Percentiles rank a stretch among this genome's conserved stretches.
phyloP scores from a whole-genome alignment of 805 yeast species.

The Starmerella tilneyi region DNA sequence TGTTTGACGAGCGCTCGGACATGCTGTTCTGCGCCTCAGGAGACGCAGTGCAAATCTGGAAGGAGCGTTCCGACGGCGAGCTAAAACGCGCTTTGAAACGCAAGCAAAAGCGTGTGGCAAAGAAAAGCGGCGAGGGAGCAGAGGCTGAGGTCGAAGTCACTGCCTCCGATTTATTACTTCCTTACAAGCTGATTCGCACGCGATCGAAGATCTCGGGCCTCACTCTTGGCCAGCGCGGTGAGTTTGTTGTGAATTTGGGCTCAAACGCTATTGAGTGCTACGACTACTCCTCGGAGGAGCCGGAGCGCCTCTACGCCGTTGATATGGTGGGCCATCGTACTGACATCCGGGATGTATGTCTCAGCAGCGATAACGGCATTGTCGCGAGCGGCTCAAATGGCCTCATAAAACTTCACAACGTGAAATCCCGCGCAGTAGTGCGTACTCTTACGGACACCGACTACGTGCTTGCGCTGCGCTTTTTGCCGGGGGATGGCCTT shows the following conservation, averaged over 20 bases:
- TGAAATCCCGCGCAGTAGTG: constrained; percentile 59
- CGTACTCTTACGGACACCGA: constrained; percentile 77
- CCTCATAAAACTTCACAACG: constrained; percentile 77
- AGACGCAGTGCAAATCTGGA: constrained; percentile 72
- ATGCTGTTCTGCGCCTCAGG: constrained; percentile 44
- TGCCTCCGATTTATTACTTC: constrained; percentile 42
- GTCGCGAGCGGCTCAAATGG: constrained; percentile 89
- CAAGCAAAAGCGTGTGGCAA: constrained; percentile 66
- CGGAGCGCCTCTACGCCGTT: constrained; percentile 39
- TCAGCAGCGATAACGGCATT: constrained; percentile 69
- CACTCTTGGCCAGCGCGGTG: constrained; percentile 41
- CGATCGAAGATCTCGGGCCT: constrained; percentile 24
- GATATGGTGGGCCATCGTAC: constrained; percentile 81
- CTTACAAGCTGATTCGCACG: constrained; percentile 56
- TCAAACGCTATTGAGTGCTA: constrained; percentile 70
- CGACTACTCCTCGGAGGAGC: constrained; percentile 32
- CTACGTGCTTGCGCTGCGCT: constrained; percentile 66
- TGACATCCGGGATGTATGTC: constrained; percentile 73
- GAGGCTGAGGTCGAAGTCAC: constrained; percentile 15
- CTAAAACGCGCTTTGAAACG: constrained; percentile 64
- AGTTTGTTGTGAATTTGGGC: constrained; percentile 53
- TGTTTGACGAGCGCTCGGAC: constrained; percentile 1
- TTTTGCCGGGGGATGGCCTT: constrained; percentile 84
- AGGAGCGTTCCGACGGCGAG: constrained; percentile 68
- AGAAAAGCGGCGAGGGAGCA: constrained; percentile 44